Conservation (phyloP, 2,329 filamentous ascomycete genomes). For the Fusarium acutatum region DNA sequence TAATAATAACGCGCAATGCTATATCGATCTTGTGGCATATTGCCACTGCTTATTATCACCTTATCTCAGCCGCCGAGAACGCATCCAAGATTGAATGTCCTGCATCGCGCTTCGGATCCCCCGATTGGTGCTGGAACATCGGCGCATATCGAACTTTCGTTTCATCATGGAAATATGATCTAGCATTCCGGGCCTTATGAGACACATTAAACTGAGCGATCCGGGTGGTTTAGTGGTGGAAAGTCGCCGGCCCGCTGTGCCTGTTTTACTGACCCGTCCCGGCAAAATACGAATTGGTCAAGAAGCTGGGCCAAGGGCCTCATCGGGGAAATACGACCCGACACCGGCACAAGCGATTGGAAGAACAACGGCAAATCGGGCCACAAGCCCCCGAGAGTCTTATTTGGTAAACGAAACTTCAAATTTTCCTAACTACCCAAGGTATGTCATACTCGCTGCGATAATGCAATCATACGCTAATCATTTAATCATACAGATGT, state of each 20-base stretch:
- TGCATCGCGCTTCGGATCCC: not conserved
- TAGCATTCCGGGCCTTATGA: not conserved
- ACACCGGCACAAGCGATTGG: not conserved
- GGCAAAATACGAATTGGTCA: slow-evolving; percentile 8
- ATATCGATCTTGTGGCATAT: slow-evolving; percentile 5
- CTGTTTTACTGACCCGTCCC: slow-evolving; percentile 2
- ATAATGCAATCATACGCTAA: slow-evolving; percentile 29
- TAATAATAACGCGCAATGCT: not conserved
- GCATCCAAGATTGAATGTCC: not conserved
- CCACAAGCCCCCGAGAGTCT: slow-evolving; percentile 8
- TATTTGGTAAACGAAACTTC: not conserved
- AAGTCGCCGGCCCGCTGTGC: slow-evolving; percentile 21
- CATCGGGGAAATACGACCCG: slow-evolving; percentile 7
- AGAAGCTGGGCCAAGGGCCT: not conserved
- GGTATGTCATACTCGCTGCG: slow-evolving; percentile 14
- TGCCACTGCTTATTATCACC: not conserved
- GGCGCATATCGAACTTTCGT: not conserved
- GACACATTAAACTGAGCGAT: not conserved
- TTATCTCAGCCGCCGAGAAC: not conserved
- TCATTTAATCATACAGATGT: slow-evolving; percentile 29
- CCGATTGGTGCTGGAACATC: not conserved
- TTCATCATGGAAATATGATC: not conserved
- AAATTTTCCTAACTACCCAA: slow-evolving; percentile 13
- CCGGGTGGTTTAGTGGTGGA: not conserved
- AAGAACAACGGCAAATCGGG: slow-evolving; percentile 16